phyloP scores from a whole-genome alignment of 352 stramenopile species.

The Phytophthora idaei region DNA sequence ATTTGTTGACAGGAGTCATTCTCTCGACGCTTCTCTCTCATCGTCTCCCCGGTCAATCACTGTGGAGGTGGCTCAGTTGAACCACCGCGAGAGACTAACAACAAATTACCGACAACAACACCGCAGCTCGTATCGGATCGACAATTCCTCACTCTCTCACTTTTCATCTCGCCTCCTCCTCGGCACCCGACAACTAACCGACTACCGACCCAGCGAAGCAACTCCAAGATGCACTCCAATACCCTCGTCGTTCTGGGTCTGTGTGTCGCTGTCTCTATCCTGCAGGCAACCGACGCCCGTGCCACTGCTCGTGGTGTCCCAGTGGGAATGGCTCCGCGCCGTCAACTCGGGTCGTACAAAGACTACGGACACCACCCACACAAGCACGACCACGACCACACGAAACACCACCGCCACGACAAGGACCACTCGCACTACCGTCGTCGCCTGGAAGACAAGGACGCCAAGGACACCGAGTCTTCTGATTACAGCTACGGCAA shows the following conservation, averaged over 20 bases:
- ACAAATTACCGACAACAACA: neutral
- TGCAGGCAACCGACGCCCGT: slow-evolving; percentile 13
- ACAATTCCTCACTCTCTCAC: slow-evolving; percentile 9
- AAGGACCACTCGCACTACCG: too few relatives aligned
- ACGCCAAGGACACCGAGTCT: slow-evolving; percentile 20
- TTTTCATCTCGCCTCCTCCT: slow-evolving; percentile 15
- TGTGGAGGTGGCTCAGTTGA: too few relatives aligned
- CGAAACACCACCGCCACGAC: too few relatives aligned
- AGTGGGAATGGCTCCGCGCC: slow-evolving; percentile 5
- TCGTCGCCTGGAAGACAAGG: neutral
- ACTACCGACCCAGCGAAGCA: neutral
- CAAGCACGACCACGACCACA: too few relatives aligned
- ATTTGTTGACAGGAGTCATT: too few relatives aligned
- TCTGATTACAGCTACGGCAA: slow-evolving; percentile 21
- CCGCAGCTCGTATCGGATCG: neutral
- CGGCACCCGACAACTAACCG: slow-evolving; percentile 3
- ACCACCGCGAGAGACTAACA: neutral
- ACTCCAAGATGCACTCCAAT: slow-evolving; percentile 27
- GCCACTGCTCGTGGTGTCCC: neutral
- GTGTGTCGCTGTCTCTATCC: slow-evolving; percentile 16
- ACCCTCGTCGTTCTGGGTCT: slow-evolving; percentile 17
- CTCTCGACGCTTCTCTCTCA: too few relatives aligned
- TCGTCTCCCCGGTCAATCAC: too few relatives aligned
- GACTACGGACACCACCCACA: neutral
- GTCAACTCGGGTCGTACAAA: slow-evolving; percentile 22